Conservation (phyloP, 2,329 filamentous ascomycete species). For the Decorospora gaudefroyi region DNA sequence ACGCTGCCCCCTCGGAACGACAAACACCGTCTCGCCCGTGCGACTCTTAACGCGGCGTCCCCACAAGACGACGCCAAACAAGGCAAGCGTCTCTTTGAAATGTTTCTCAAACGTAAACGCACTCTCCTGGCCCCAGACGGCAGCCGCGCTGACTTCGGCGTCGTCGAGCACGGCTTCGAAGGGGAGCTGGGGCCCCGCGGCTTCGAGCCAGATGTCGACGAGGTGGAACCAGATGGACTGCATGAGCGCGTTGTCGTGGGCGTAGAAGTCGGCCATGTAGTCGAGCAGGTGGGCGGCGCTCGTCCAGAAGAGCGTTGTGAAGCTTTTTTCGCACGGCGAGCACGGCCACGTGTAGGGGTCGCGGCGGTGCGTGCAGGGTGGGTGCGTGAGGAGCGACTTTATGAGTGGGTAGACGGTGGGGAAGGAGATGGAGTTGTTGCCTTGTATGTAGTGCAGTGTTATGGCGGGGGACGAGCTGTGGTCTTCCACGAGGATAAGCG, state of each 20-base stretch:
- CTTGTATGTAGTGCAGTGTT: neutral
- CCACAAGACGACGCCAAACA: conserved; percentile 12
- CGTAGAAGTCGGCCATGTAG: conserved; percentile 39
- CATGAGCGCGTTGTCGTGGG: conserved; percentile 27
- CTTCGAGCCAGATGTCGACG: conserved; percentile 31
- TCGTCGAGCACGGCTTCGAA: conserved; percentile 7
- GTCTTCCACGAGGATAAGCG: conserved; percentile 1
- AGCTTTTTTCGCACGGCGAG: conserved; percentile 5
- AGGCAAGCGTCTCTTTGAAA: neutral
- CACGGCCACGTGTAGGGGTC: conserved; percentile 12
- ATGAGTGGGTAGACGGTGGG: conserved; percentile 16
- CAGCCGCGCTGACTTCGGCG: neutral
- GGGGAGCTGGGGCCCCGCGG: neutral
- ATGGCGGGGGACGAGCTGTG: neutral
- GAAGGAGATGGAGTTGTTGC: conserved; percentile 2
- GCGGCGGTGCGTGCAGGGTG: neutral
- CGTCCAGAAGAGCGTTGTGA: conserved; percentile 22
- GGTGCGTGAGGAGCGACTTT: conserved; percentile 16
- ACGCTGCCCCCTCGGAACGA: conserved; percentile 8
- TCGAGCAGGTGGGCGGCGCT: conserved; percentile 29
- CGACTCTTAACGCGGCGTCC: conserved; percentile 1
- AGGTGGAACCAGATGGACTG: conserved; percentile 37
- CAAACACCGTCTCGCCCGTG: conserved; percentile 12
- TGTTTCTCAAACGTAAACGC: conserved; percentile 6
- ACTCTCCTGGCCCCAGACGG: neutral